Evolutionary conservation across 1,284 basidiomycete genomes (phyloP).

Genomic region (Cerrena zonata): DNA sequence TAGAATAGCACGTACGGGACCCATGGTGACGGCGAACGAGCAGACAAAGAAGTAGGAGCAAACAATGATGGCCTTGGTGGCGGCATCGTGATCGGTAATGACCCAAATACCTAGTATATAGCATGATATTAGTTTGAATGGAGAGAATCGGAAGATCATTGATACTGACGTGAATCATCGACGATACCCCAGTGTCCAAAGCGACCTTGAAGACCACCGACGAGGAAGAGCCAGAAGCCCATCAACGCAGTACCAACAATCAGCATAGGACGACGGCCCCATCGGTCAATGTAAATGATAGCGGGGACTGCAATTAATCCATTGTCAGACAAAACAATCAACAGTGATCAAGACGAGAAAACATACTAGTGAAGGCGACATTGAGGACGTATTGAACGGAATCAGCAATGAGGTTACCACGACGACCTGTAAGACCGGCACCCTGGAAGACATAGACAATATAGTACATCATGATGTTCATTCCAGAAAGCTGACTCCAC

Average conservation of each 20-base stretch:
- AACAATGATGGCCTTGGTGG: slow-evolving; percentile 67
- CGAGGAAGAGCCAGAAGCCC: slow-evolving; percentile 73
- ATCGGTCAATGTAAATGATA: slow-evolving; percentile 71
- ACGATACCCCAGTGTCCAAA: slow-evolving; percentile 59
- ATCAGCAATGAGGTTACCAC: slow-evolving; percentile 69
- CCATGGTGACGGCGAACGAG: slow-evolving; percentile 71
- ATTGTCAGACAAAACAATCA: not conserved
- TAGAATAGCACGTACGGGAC: slow-evolving; percentile 42
- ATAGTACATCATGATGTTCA: slow-evolving; percentile 73
- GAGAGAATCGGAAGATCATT: not conserved
- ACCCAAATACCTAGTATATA: slow-evolving; percentile 50
- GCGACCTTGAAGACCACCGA: slow-evolving; percentile 66
- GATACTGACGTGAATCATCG: slow-evolving; percentile 31
- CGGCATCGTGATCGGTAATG: slow-evolving; percentile 46
- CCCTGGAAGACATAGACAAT: slow-evolving; percentile 74
- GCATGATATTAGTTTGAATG: slow-evolving; percentile 7
- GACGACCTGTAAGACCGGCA: slow-evolving; percentile 66
- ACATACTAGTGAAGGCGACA: slow-evolving; percentile 48
- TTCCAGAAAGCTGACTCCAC: slow-evolving; percentile 44
- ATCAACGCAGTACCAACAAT: slow-evolving; percentile 59
- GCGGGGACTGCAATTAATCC: slow-evolving; percentile 54
- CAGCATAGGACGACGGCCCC: slow-evolving; percentile 76
- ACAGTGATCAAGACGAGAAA: not conserved
- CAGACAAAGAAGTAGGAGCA: slow-evolving; percentile 74
- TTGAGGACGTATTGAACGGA: slow-evolving; percentile 77